Conservation (phyloP, 2,329 filamentous ascomycete species). For the Aspergillus awamori region DNA sequence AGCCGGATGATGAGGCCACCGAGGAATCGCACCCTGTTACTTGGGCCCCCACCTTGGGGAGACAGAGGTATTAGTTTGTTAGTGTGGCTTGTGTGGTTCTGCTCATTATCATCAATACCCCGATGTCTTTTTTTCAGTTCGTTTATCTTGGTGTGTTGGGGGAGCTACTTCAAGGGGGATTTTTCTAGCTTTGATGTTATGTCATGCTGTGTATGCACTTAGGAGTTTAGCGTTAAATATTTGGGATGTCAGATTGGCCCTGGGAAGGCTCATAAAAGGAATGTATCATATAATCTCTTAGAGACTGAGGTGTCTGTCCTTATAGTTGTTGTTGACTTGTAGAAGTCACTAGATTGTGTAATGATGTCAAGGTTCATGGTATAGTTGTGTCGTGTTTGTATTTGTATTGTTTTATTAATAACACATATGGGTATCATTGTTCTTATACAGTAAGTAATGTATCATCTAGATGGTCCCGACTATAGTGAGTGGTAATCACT, state of each 20-base stretch:
- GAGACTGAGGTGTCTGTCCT: neutral
- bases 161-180: too few species aligned
- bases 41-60: constrained; percentile 81
- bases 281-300: constrained; percentile 16
- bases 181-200: constrained; percentile 1
- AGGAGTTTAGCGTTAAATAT: constrained; percentile 35
- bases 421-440: constrained; percentile 13
- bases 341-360: neutral
- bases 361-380: neutral
- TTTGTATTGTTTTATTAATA: neutral
- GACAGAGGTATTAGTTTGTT: constrained; percentile 68
- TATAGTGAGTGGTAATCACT: constrained; percentile 22
- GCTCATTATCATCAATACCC: constrained; percentile 13
- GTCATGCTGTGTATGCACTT: constrained; percentile 23
- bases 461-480: neutral
- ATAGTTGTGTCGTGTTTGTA: neutral
- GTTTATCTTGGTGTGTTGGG: constrained; percentile 6
- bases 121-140: constrained; percentile 15
- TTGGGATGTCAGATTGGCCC: neutral
- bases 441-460: constrained; percentile 1
- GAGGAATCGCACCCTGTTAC: constrained; percentile 88
- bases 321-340: neutral
- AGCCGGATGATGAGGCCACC: constrained; percentile 86
- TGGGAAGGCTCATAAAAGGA: constrained; percentile 15
- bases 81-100: constrained; percentile 2